These are phyloP conservation scores for Hypoxylon sp. DNA, from an alignment of 2,329 filamentous ascomycete species.

Conservation along the genomic window DNA sequence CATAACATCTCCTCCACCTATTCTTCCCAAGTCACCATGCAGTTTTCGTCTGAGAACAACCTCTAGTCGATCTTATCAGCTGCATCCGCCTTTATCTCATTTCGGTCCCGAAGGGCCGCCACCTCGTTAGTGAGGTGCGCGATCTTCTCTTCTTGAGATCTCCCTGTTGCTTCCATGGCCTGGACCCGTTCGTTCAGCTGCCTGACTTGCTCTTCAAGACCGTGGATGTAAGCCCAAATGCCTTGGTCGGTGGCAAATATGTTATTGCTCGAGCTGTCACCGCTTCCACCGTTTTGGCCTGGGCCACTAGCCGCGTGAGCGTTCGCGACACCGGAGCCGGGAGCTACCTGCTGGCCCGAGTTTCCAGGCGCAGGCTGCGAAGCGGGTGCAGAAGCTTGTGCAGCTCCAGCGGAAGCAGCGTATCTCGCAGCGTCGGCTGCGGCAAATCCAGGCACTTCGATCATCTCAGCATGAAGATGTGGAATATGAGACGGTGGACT, in stretches of 20 bases:
- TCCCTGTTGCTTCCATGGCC: conserved; percentile 60
- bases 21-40: conserved; percentile 30
- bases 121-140: conserved; percentile 57
- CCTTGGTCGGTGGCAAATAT: conserved; percentile 76
- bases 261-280: conserved; percentile 73
- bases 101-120: conserved; percentile 54
- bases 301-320: conserved; percentile 64
- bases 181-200: conserved; percentile 62
- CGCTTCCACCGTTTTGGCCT: conserved; percentile 68
- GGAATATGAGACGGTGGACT: conserved; percentile 39
- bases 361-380: conserved; percentile 49
- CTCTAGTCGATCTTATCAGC: conserved; percentile 46
- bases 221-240: conserved; percentile 80
- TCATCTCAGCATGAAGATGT: conserved; percentile 49
- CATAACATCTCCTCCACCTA: conserved; percentile 38
- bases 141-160: conserved; percentile 57
- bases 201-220: conserved; percentile 74
- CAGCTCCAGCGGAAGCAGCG: conserved; percentile 48
- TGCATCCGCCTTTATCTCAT: conserved; percentile 49
- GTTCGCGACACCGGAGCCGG: conserved; percentile 47
- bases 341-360: conserved; percentile 42
- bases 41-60: conserved; percentile 12
- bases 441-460: conserved; percentile 52
- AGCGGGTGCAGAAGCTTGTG: conserved; percentile 40
- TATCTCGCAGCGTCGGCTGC: conserved; percentile 54